phyloP scores from a whole-genome alignment of 495 filamentous ascomycete species.

The Penicillium mononematosum region DNA sequence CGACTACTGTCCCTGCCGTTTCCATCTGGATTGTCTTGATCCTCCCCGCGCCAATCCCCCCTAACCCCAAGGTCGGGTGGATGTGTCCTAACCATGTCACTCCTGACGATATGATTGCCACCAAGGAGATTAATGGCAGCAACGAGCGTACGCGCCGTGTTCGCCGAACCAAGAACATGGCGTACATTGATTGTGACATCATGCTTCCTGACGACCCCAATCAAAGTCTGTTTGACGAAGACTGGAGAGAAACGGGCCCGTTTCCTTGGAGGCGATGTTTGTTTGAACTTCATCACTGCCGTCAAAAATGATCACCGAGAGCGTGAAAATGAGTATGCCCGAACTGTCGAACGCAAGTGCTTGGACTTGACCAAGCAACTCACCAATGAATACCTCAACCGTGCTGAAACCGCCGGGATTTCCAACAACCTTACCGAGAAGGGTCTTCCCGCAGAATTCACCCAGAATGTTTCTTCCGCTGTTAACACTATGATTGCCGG shows the following conservation, averaged over 20 bases:
- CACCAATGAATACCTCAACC: constrained; percentile 9
- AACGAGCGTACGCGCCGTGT: constrained; percentile 42
- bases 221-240: constrained; percentile 22
- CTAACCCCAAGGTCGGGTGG: constrained; percentile 67
- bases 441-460: not conserved
- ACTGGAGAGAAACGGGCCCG: constrained; percentile 20
- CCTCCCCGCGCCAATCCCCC: constrained; percentile 80
- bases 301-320: constrained; percentile 15
- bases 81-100: constrained; percentile 86
- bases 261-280: constrained; percentile 20
- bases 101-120: constrained; percentile 46
- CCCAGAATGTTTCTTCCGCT: not conserved
- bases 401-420: not conserved
- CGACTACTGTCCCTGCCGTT: constrained; percentile 74
- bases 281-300: constrained; percentile 23
- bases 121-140: constrained; percentile 50
- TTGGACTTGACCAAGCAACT: constrained; percentile 12
- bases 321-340: constrained; percentile 4
- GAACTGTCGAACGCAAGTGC: constrained; percentile 10
- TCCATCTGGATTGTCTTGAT: constrained; percentile 90
- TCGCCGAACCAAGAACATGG: constrained; percentile 50
- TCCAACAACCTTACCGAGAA: not conserved
- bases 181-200: constrained; percentile 16
- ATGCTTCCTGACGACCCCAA: constrained; percentile 14
- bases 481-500: constrained; percentile 6